phyloP scores from a whole-genome alignment of 495 filamentous ascomycete species.

The Xylaria venustula region DNA sequence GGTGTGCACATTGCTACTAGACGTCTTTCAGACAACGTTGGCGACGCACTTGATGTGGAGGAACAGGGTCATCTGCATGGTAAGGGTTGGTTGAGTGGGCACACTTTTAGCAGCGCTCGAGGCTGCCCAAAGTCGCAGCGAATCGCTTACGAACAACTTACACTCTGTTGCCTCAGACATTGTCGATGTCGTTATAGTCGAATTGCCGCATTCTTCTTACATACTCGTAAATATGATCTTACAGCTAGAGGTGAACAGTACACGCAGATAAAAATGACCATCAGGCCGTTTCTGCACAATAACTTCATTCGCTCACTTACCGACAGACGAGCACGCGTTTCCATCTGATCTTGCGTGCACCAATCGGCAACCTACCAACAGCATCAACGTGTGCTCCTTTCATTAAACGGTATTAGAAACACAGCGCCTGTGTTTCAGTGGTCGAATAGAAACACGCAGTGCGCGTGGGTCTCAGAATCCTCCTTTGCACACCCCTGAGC shows the following conservation, averaged over 20 bases:
- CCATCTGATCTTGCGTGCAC: background rate
- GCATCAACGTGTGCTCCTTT: constrained; percentile 3
- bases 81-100: too few species aligned
- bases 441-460: background rate
- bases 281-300: too few species aligned
- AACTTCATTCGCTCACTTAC: background rate
- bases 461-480: background rate
- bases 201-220: too few species aligned
- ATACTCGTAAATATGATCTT: too few species aligned
- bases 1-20: background rate
- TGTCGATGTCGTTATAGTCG: too few species aligned
- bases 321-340: background rate
- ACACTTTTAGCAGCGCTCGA: too few species aligned
- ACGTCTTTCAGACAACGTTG: background rate
- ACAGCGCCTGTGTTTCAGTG: constrained; percentile 8
- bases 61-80: background rate
- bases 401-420: constrained; percentile 3
- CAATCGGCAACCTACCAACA: constrained; percentile 11
- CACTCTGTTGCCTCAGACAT: too few species aligned
- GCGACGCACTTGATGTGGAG: background rate
- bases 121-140: too few species aligned
- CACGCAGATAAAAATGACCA: too few species aligned
- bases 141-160: too few species aligned
- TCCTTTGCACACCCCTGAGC: background rate
- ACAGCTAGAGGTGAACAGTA: too few species aligned